Evolutionary conservation across 306 rosid genomes (phyloP).

Genomic region (Coriaria nepalensis): DNA sequence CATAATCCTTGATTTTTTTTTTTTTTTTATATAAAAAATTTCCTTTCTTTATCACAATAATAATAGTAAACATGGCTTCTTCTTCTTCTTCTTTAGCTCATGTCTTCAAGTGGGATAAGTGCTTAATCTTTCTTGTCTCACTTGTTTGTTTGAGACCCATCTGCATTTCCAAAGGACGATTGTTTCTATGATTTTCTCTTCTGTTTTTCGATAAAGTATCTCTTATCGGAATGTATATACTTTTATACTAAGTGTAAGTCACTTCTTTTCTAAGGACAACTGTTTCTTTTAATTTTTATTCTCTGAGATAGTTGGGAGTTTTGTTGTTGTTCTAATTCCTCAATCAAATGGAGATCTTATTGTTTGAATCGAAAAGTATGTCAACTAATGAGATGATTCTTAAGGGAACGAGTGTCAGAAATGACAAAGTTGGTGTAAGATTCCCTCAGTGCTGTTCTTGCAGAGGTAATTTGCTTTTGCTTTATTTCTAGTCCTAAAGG

Average conservation of each 20-base stretch:
- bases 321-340: conserved; percentile 2
- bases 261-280: not conserved
- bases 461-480: conserved; percentile 31
- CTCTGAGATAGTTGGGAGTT: conserved; percentile 16
- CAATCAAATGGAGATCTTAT: conserved; percentile 38
- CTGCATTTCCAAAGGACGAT: conserved; percentile 21
- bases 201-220: conserved; percentile 18
- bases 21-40: too few relatives aligned
- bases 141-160: not conserved
- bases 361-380: conserved; percentile 29
- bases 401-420: conserved; percentile 22
- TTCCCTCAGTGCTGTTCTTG: conserved; percentile 27
- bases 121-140: not conserved
- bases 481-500: not conserved
- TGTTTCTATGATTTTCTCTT: conserved; percentile 24
- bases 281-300: conserved; percentile 7
- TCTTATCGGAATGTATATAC: conserved; percentile 14
- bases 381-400: conserved; percentile 31
- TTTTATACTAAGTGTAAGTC: not conserved
- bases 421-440: conserved; percentile 18
- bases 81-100: not conserved
- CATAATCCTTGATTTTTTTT: not conserved
- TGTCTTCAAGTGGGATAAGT: not conserved
- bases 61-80: not conserved
- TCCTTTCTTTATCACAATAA: too few relatives aligned